Evolutionary conservation across 1,284 basidiomycete genomes (phyloP).

Genomic region (Sporisorium scitamineum): DNA sequence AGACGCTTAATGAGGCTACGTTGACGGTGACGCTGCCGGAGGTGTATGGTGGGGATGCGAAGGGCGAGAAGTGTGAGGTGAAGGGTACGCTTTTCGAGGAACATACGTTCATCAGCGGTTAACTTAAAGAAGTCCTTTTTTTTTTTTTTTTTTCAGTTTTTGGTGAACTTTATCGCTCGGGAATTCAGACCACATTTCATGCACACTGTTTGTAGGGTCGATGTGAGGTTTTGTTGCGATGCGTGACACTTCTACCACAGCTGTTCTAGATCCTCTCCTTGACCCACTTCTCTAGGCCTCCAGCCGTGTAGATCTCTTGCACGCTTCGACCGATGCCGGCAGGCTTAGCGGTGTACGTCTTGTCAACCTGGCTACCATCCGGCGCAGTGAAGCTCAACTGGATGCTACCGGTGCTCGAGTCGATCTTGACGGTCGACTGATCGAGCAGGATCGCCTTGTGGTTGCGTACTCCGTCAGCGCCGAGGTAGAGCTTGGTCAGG

Average conservation of each 20-base stretch:
- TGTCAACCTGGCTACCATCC: conserved; percentile 23
- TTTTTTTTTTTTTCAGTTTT: not conserved
- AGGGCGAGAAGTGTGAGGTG: conserved; percentile 68
- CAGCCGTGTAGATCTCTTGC: conserved; percentile 67
- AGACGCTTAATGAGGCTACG: conserved; percentile 83
- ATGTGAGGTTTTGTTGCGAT: not conserved
- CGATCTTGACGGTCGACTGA: conserved; percentile 39
- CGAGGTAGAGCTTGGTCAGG: conserved; percentile 78
- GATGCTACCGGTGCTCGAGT: conserved; percentile 51
- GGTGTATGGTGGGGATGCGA: conserved; percentile 24
- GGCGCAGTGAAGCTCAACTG: conserved; percentile 15
- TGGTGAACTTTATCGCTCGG: too few species aligned
- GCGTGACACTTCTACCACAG: not conserved
- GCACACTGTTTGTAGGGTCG: not conserved
- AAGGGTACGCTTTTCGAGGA: conserved; percentile 86
- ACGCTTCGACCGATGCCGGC: conserved; percentile 66
- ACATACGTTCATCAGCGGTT: conserved; percentile 80
- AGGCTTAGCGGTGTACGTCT: conserved; percentile 57
- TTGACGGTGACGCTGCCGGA: conserved; percentile 79
- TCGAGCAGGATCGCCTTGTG: conserved; percentile 60
- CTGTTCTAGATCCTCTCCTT: conserved; percentile 53
- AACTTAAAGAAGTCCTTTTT: not conserved
- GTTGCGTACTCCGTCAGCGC: conserved; percentile 77
- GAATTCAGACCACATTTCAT: not conserved
- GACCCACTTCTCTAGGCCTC: conserved; percentile 67